A percentile compares a stretch with the other conserved stretches of the same genome.
Evolutionary conservation across 768 basidiomycete species (phyloP).

Genomic region (Leucocoprinus sp.): DNA sequence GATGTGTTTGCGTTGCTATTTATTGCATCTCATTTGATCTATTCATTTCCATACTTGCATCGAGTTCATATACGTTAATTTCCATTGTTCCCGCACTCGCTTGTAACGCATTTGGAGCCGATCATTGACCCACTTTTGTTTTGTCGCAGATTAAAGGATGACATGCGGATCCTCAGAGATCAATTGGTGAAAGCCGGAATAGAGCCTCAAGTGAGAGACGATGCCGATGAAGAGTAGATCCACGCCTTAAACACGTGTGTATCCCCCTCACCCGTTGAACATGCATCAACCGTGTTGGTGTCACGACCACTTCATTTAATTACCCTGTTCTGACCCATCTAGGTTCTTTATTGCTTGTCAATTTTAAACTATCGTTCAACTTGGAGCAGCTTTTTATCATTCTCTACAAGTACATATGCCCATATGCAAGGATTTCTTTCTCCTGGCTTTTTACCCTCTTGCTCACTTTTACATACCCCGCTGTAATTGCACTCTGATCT

Average conservation of each 20-base stretch:
- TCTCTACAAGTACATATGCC: background rate
- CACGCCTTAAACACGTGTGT: background rate
- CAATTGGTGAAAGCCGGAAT: slow-evolving; percentile 25
- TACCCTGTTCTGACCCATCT: background rate
- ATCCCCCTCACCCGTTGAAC: background rate
- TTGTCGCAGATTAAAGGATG: slow-evolving; percentile 56
- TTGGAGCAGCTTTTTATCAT: slow-evolving; percentile 3
- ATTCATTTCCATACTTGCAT: background rate
- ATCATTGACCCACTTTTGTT: slow-evolving; percentile 23
- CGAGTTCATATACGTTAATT: slow-evolving; percentile 17
- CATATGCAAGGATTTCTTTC: background rate
- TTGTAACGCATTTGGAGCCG: slow-evolving; percentile 24
- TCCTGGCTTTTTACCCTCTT: background rate
- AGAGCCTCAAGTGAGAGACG: slow-evolving; percentile 7
- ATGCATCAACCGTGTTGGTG: background rate
- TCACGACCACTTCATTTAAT: background rate
- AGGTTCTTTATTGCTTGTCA: background rate
- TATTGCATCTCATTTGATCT: slow-evolving; percentile 4
- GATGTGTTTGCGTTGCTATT: slow-evolving; percentile 7
- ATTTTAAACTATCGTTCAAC: slow-evolving; percentile 8
- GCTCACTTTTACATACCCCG: slow-evolving; percentile 1
- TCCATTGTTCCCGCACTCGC: slow-evolving; percentile 15
- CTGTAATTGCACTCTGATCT: slow-evolving; percentile 1
- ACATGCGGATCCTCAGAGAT: slow-evolving; percentile 42
- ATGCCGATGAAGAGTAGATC: slow-evolving; percentile 6